phyloP scores from a whole-genome alignment of 139 green algal genomes.

The Nannochloris sp. region DNA sequence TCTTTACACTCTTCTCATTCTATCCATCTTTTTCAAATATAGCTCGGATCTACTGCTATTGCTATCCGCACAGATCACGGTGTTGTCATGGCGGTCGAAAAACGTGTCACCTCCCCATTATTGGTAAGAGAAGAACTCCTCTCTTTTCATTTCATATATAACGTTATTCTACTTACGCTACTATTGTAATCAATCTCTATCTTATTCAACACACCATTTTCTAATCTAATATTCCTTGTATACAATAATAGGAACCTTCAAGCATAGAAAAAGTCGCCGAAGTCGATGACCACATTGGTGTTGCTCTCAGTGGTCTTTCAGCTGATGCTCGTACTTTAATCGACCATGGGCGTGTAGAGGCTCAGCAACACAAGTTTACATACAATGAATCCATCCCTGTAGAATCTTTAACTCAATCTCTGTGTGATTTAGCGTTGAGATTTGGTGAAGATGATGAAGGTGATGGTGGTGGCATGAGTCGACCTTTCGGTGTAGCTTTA shows the following conservation, averaged over 20 bases:
- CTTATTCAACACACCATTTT: background rate
- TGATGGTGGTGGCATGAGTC: conserved; percentile 62
- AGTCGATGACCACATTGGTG: conserved; percentile 92
- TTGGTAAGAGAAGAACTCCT: too few species aligned
- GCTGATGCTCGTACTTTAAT: conserved; percentile 95
- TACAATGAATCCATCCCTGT: conserved; percentile 98
- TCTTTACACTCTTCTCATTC: background rate
- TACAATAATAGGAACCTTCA: conserved; percentile 66
- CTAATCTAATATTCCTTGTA: background rate
- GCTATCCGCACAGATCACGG: conserved; percentile 87
- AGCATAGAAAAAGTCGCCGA: conserved; percentile 96
- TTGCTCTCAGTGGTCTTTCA: conserved; percentile 94
- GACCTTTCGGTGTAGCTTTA: conserved; percentile 96
- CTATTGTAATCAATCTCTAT: background rate
- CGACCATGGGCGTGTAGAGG: conserved; percentile 91
- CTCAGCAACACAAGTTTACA: conserved; percentile 93
- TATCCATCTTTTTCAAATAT: conserved; percentile 15
- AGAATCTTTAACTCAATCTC: conserved; percentile 77
- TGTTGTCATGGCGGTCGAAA: conserved; percentile 95
- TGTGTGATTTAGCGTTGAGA: conserved; percentile 91
- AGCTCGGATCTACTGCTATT: conserved; percentile 96
- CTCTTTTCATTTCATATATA: too few species aligned
- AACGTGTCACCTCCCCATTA: conserved; percentile 91
- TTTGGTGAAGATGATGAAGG: conserved; percentile 96
- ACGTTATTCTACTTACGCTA: background rate